A percentile compares a stretch with the other conserved stretches of the same genome.
Evolutionary conservation across 257 asterid genomes (phyloP).

Genomic region (Cruciata laevipes): DNA sequence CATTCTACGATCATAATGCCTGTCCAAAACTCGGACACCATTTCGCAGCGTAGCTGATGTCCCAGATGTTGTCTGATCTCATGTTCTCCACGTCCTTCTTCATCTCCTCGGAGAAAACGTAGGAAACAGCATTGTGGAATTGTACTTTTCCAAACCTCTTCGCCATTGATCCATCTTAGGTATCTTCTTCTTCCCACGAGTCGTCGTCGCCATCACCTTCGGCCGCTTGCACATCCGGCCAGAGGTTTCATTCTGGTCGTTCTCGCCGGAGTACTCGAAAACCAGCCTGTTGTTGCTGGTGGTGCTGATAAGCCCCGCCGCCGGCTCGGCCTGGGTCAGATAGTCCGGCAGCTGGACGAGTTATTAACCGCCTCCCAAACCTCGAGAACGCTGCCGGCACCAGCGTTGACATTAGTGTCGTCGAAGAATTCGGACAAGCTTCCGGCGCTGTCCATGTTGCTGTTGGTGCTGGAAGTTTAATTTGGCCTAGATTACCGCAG

Average conservation of each 20-base stretch:
- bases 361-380: slow-evolving; percentile 34
- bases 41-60: slow-evolving; percentile 43
- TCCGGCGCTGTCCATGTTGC: slow-evolving; percentile 35
- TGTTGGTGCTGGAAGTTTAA: not conserved
- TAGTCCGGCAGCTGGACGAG: not conserved
- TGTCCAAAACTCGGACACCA: slow-evolving; percentile 20
- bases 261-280: slow-evolving; percentile 37
- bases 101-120: slow-evolving; percentile 33
- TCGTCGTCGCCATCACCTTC: slow-evolving; percentile 28
- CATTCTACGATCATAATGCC: slow-evolving; percentile 33
- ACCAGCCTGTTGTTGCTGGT: slow-evolving; percentile 26
- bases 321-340: slow-evolving; percentile 18
- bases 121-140: slow-evolving; percentile 23
- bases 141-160: slow-evolving; percentile 27
- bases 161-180: slow-evolving; percentile 21
- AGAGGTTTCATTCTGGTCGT: slow-evolving; percentile 17
- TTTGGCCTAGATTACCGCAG: too few relatives aligned
- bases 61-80: slow-evolving; percentile 18
- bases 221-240: slow-evolving; percentile 42
- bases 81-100: slow-evolving; percentile 30
- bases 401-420: slow-evolving; percentile 9
- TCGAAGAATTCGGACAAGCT: slow-evolving; percentile 30
- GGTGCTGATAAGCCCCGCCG: not conserved
- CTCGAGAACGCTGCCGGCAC: slow-evolving; percentile 41
- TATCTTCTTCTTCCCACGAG: not conserved